Conservation (phyloP, 202 grass and related monocot genomes). For the Dendrocalamus latiflorus region DNA sequence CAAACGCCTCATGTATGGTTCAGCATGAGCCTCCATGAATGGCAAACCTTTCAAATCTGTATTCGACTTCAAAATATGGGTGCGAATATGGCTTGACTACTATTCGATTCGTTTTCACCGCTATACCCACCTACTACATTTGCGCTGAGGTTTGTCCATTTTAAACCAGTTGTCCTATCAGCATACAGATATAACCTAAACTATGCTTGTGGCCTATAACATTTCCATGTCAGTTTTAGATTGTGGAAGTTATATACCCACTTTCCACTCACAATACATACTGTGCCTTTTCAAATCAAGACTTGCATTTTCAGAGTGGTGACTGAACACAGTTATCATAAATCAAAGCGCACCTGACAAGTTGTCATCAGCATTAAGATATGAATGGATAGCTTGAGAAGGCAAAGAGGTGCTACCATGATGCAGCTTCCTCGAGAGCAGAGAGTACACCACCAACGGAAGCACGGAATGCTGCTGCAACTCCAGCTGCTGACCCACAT, state of each 20-base stretch:
- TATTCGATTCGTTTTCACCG: too few species aligned
- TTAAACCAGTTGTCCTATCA: not conserved
- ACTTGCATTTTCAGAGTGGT: not conserved
- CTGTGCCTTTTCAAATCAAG: not conserved
- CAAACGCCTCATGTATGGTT: slow-evolving; percentile 73
- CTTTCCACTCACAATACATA: not conserved
- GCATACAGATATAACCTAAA: not conserved
- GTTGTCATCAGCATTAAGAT: not conserved
- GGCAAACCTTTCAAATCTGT: too few species aligned
- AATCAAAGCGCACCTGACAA: not conserved
- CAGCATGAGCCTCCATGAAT: slow-evolving; percentile 70
- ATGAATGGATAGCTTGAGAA: not conserved
- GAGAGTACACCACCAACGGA: slow-evolving; percentile 96
- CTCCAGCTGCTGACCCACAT: slow-evolving; percentile 89
- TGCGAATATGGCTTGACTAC: too few species aligned
- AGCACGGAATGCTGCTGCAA: slow-evolving; percentile 90
- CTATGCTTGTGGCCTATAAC: not conserved
- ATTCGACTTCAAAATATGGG: too few species aligned
- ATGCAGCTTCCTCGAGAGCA: slow-evolving; percentile 95
- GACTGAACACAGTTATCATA: not conserved
- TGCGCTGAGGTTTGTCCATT: too few species aligned
- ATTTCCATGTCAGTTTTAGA: not conserved
- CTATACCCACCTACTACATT: too few species aligned
- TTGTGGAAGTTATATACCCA: not conserved
- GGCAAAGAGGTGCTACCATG: slow-evolving; percentile 58